Conservation (phyloP, 345 rosid species). For the Conringia planisiliqua region DNA sequence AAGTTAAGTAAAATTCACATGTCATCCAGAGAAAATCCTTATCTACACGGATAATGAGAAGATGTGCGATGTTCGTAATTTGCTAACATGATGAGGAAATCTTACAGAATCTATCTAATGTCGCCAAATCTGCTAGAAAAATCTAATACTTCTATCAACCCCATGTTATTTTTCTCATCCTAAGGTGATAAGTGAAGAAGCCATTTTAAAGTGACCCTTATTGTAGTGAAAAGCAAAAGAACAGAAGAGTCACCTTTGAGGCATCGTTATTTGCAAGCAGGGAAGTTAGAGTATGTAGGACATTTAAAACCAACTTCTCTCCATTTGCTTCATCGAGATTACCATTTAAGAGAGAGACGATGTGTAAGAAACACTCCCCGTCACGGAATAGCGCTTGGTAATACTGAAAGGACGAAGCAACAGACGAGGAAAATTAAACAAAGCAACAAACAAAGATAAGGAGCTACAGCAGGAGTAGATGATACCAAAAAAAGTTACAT, state of each 20-base stretch:
- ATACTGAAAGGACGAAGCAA: slow-evolving; percentile 52
- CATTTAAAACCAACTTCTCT: slow-evolving; percentile 84
- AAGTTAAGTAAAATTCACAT: not conserved
- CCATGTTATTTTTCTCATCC: not conserved
- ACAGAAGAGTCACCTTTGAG: slow-evolving; percentile 64
- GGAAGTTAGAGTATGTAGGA: slow-evolving; percentile 75
- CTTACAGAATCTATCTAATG: not conserved
- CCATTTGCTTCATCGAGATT: slow-evolving; percentile 70
- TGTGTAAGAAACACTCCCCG: slow-evolving; percentile 92
- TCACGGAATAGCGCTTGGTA: slow-evolving; percentile 85
- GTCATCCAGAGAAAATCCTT: not conserved
- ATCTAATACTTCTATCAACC: not conserved
- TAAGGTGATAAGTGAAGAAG: slow-evolving; percentile 9
- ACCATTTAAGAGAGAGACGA: slow-evolving; percentile 87
- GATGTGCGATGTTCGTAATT: not conserved
- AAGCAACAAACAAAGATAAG: slow-evolving; percentile 5
- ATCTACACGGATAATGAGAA: not conserved
- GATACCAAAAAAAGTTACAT: slow-evolving; percentile 4
- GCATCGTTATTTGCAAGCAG: slow-evolving; percentile 77
- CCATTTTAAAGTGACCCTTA: not conserved
- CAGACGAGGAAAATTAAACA: slow-evolving; percentile 22
- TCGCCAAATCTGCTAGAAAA: not conserved
- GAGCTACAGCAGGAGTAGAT: slow-evolving; percentile 5
- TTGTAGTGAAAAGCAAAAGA: slow-evolving; percentile 7
- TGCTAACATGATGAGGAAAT: not conserved